Base-by-base conservation (phyloP, 2,329 filamentous ascomycete species). In the Ophiobolus disseminans region DNA sequence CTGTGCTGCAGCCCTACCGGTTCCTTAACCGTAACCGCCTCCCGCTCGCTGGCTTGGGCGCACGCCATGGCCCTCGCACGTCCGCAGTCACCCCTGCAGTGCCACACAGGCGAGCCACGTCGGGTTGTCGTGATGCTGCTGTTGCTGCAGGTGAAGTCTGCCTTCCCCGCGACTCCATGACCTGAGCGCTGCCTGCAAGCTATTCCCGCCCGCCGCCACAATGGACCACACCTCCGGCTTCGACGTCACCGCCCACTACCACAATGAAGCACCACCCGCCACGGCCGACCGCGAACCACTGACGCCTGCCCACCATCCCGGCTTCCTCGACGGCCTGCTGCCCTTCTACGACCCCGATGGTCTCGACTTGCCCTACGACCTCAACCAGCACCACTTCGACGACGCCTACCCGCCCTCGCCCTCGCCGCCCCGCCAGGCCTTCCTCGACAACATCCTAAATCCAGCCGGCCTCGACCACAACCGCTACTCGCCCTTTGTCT, bases 401-500 rank as follows among this genome's bases (percentile, higher is more conserved):
- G 53, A 62, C n/a, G 44, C 48, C 26, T 54, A 58, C 37, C 55
- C 41, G 30, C 14, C 49, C n/a, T 34, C 56, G 9, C 55, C 57
- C 28, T 44, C 61, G 25, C 50, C 62, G 6, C 53, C 61, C 2
- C 50, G 52, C n/a, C 28, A 49, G 20, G 55, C 40, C 58, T 68
- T 65, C 57, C 60, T 69, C 46, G 61, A 66, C 55, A 57, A 53
- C 52, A 63, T 69, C 40, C 62, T 71, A 49, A 67, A 70, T 45
- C 57, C 61, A 10, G 38, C 59, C 34, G 51, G 59, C 30, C 40
- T 56, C 17, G 39, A 52, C 31, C 51, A 60, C 52, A 53, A 46
- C 47, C 40, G 45, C 36, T 56, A 42, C 48, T 50, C 44, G 8
- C 56, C 55, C 14, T 64, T 54, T 17, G 37, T 40, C 22, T 57